Evolutionary conservation across 2,329 filamentous ascomycete species (phyloP).

Genomic region (Exserohilum rostratum): DNA sequence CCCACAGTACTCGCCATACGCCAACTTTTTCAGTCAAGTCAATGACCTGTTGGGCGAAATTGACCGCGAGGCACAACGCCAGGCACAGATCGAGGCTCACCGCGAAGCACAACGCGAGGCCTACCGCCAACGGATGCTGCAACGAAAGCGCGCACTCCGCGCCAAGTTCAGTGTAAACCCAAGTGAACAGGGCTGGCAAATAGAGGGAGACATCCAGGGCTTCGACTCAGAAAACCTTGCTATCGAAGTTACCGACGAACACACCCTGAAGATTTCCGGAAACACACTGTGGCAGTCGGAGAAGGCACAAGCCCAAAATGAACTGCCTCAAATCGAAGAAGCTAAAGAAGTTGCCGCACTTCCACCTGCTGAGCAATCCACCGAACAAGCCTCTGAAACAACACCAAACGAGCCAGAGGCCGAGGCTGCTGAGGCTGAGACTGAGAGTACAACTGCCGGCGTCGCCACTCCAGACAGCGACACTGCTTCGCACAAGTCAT

Average conservation of each 20-base stretch:
- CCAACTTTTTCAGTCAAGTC: conserved; percentile 42
- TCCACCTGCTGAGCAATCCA: not conserved
- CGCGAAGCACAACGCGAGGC: conserved; percentile 35
- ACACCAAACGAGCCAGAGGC: conserved; percentile 9
- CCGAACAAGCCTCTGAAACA: not conserved
- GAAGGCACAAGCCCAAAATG: conserved; percentile 18
- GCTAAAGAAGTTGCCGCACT: not conserved
- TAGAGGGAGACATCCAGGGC: conserved; percentile 41
- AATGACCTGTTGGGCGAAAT: conserved; percentile 42
- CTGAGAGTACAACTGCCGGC: conserved; percentile 16
- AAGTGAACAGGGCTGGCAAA: conserved; percentile 38
- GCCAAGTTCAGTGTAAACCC: conserved; percentile 41
- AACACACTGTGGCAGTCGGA: conserved; percentile 35
- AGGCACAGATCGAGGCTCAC: conserved; percentile 34
- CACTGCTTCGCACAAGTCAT: conserved; percentile 40
- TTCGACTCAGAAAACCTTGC: conserved; percentile 45
- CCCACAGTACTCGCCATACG: conserved; percentile 34
- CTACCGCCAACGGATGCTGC: conserved; percentile 26
- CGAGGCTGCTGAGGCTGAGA: conserved; percentile 3
- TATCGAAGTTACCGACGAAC: conserved; percentile 43
- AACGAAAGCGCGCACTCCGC: conserved; percentile 38
- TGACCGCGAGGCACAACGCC: conserved; percentile 31
- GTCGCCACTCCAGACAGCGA: conserved; percentile 33
- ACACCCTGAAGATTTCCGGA: conserved; percentile 41
- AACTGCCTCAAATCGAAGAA: conserved; percentile 21